Evolutionary conservation across 805 yeast genomes (phyloP).

Genomic region (Zygosaccharomyces bisporus): DNA sequence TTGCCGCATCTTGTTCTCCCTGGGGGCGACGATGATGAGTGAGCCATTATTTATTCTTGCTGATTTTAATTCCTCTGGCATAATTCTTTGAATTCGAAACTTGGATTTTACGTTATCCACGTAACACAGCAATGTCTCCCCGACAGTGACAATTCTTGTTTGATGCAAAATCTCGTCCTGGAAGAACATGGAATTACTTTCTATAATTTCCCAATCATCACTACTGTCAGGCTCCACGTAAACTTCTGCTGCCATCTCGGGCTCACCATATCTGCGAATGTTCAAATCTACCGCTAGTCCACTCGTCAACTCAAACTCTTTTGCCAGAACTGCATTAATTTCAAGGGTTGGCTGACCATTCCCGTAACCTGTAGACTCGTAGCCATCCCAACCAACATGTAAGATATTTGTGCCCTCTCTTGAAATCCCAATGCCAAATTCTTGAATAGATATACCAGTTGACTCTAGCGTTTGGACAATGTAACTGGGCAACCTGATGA

Average conservation of each 20-base stretch:
- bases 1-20: conserved; percentile 37
- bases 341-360: conserved; percentile 17
- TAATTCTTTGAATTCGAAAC: conserved; percentile 48
- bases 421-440: conserved; percentile 21
- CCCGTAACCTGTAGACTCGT: conserved; percentile 19
- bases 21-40: conserved; percentile 78
- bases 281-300: conserved; percentile 14
- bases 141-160: conserved; percentile 64
- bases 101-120: conserved; percentile 61
- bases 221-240: conserved; percentile 72
- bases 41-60: conserved; percentile 60
- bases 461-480: conserved; percentile 22
- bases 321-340: conserved; percentile 28
- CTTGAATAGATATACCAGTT: conserved; percentile 24
- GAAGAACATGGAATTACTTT: conserved; percentile 69
- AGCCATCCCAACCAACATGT: conserved; percentile 32
- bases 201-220: conserved; percentile 89
- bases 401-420: conserved; percentile 8
- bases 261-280: conserved; percentile 17
- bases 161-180: conserved; percentile 76
- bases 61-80: conserved; percentile 38
- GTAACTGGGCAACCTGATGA: conserved; percentile 27
- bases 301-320: conserved; percentile 9
- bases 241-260: conserved; percentile 47
- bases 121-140: conserved; percentile 62